phyloP scores from a whole-genome alignment of 129 eudicot genomes.

The Centaurea solstitialis region DNA sequence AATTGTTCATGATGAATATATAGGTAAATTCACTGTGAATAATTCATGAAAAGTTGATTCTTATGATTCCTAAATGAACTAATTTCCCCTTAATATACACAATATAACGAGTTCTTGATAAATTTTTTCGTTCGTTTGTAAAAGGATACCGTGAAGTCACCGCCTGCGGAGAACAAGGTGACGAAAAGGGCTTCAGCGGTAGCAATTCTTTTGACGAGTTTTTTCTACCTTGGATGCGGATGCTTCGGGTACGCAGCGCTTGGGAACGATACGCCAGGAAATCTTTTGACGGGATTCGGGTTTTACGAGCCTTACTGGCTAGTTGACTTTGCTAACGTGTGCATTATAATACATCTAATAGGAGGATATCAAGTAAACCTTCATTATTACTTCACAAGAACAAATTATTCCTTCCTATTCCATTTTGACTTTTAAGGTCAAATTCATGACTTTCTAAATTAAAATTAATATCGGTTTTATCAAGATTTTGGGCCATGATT shows the following conservation, averaged over 20 bases:
- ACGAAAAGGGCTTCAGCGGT: conserved; percentile 64
- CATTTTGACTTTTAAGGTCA: conserved; percentile 11
- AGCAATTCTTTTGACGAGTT: conserved; percentile 48
- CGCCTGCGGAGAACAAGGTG: conserved; percentile 66
- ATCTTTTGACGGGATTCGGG: conserved; percentile 80
- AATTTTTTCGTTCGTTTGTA: not conserved
- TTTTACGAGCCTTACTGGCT: conserved; percentile 86
- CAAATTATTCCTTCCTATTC: not conserved
- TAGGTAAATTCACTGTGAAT: not conserved
- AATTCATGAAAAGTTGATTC: not conserved
- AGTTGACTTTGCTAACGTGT: conserved; percentile 60
- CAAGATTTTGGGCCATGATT: not conserved
- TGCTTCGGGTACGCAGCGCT: conserved; percentile 89
- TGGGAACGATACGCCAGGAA: conserved; percentile 75
- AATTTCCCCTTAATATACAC: not conserved
- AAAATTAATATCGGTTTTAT: not conserved
- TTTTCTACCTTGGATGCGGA: conserved; percentile 84
- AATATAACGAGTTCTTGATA: not conserved
- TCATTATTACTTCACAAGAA: conserved; percentile 21
- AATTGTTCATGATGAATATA: not conserved
- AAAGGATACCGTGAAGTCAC: conserved; percentile 71
- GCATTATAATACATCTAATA: conserved; percentile 68
- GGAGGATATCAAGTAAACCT: conserved; percentile 79
- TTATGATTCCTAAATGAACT: not conserved
- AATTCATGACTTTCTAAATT: not conserved